Evolutionary conservation across 202 grass and related monocot genomes (phyloP), one percentile per base, ranked within the genome.

Genomic region (Elaeis oleifera): DNA sequence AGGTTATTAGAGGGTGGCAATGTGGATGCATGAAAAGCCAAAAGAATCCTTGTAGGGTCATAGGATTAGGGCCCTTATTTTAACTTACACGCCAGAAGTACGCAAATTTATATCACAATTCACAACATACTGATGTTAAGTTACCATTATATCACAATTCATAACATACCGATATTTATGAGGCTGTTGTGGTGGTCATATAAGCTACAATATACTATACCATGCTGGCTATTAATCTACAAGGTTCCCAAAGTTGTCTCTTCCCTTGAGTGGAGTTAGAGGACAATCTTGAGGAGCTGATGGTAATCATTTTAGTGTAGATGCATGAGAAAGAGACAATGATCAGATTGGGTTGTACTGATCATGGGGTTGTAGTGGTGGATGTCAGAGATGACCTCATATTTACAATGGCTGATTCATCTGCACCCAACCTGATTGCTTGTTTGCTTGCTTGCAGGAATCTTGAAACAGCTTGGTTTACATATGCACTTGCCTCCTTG

Each of bases 301-400:
- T n/a, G 21, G 44, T 17, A 21, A 18, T 20, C 20, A 16, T 16
- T 51, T 16, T 50, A 36, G 15, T 6, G 36, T 44, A 5, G 52
- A 29, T 54, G 26, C 64, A 60, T 44, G 50, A 59, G 27, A 16
- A 16, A 53, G 18, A 63, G 0, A 22, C 5, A 16, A 11, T 67
- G 18, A 39, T 17, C 17, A 16, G 51, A 54, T 31, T 9, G 51
- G 25, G 8, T 44, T 6, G 16, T 56, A 22, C 48, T 7, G 6
- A 23, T 77, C 65, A 82, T 31, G 67, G 73, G 0, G 67, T 50
- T 64, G 22, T 53, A 5, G 64, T 77, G 48, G 26, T 72, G 32
- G 73, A 50, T 6, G 91, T 90, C 21, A 96, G 50, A 49, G 91
- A 88, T 23, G 91, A 57, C 64, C 84, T 85, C 91, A 96, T 96